phyloP scores from a whole-genome alignment of 257 asterid species.

The Nicotiana benthamiana region DNA sequence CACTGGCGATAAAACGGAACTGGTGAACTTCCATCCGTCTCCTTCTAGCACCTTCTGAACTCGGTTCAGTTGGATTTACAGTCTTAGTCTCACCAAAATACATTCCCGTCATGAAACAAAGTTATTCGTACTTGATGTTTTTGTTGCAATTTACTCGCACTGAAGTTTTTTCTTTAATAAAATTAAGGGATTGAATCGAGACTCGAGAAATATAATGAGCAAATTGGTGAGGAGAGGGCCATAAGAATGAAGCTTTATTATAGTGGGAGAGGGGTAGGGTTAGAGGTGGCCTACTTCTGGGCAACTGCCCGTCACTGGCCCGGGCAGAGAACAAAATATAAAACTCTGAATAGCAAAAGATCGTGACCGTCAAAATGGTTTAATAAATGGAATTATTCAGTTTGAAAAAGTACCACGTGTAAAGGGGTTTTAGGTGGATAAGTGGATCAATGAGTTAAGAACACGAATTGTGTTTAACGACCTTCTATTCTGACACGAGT shows the following conservation, averaged over 20 bases:
- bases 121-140: neutral
- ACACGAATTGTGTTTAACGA: slow-evolving; percentile 25
- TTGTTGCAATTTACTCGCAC: neutral
- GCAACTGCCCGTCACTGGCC: slow-evolving; percentile 56
- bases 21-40: slow-evolving; percentile 72
- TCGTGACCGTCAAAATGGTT: slow-evolving; percentile 19
- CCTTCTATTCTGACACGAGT: slow-evolving; percentile 62
- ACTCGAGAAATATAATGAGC: neutral
- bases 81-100: slow-evolving; percentile 69
- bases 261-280: slow-evolving; percentile 16
- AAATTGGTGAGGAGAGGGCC: neutral
- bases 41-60: slow-evolving; percentile 54
- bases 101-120: slow-evolving; percentile 50
- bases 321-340: slow-evolving; percentile 25
- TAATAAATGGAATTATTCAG: neutral
- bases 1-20: slow-evolving; percentile 53
- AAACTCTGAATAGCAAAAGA: slow-evolving; percentile 24
- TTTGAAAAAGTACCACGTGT: slow-evolving; percentile 39
- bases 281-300: slow-evolving; percentile 22
- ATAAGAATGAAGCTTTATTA: slow-evolving; percentile 16
- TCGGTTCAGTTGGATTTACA: slow-evolving; percentile 48
- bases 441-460: slow-evolving; percentile 47
- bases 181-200: neutral
- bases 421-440: neutral
- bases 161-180: neutral